Percentiles rank a stretch among this genome's conserved stretches.
Evolutionary conservation across 176 grass and related monocot species (phyloP).

Genomic region (Raddia guianensis): DNA sequence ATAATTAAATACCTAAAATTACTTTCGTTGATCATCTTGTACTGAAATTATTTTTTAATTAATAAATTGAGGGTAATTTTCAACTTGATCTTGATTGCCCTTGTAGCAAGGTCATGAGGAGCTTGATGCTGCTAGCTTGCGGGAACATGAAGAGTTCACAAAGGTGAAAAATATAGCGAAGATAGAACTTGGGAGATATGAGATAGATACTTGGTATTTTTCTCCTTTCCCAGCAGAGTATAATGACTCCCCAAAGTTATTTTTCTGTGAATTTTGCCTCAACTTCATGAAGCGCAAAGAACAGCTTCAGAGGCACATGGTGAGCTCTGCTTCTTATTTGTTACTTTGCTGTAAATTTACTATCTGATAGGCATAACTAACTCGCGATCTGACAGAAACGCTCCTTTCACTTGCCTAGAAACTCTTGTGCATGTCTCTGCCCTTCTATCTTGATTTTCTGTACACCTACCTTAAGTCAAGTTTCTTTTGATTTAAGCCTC

Average conservation of each 20-base stretch:
- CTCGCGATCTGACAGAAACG: constrained; percentile 9
- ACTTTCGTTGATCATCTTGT: constrained; percentile 2
- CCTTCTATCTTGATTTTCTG: not conserved
- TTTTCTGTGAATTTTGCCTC: constrained; percentile 98
- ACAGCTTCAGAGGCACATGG: constrained; percentile 99
- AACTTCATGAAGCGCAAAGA: constrained; percentile 99
- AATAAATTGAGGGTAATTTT: constrained; percentile 29
- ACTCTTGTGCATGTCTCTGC: not conserved
- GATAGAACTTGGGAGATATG: constrained; percentile 97
- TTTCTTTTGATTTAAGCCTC: not conserved
- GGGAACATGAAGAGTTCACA: constrained; percentile 97
- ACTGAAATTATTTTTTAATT: constrained; percentile 11
- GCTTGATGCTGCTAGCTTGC: constrained; percentile 92
- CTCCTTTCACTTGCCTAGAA: not conserved
- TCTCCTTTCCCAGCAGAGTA: constrained; percentile 98
- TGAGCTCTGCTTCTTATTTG: constrained; percentile 49
- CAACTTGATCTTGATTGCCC: not conserved
- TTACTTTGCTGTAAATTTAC: not conserved
- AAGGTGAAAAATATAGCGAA: constrained; percentile 99
- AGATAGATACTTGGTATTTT: constrained; percentile 99
- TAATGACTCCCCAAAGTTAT: constrained; percentile 89
- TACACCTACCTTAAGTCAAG: not conserved
- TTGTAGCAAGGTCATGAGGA: constrained; percentile 90
- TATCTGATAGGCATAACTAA: constrained; percentile 17
- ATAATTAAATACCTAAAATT: constrained; percentile 5